A percentile compares a stretch with the other conserved stretches of the same genome.
Evolutionary conservation across 2,329 filamentous ascomycete species (phyloP).

Genomic region (Aureobasidium sp.): DNA sequence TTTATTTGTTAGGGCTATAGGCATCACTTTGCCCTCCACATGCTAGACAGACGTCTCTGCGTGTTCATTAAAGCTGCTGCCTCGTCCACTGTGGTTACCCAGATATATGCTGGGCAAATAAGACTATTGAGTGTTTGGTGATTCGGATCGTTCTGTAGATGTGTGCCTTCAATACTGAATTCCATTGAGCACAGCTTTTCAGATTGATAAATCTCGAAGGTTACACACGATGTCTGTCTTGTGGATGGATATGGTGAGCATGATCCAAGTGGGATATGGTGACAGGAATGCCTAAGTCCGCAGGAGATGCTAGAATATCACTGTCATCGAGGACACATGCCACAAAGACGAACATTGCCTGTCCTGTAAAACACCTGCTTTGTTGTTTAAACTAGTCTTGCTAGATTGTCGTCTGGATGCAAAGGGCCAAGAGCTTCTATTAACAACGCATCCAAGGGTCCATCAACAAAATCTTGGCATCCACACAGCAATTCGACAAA

Average conservation of each 20-base stretch:
- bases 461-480: neutral
- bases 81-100: neutral
- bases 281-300: no score
- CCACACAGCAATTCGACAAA: neutral
- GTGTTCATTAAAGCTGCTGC: neutral
- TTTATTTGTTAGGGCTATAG: neutral
- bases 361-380: neutral
- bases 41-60: no score
- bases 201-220: neutral
- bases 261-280: no score
- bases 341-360: neutral
- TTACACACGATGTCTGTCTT: neutral
- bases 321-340: no score
- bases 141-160: neutral
- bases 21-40: neutral
- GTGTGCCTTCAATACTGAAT: neutral
- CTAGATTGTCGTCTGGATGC: neutral
- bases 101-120: neutral
- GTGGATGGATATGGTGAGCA: neutral
- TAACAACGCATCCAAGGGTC: neutral
- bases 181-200: neutral
- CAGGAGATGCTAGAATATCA: neutral
- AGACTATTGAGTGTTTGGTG: no score
- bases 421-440: neutral
- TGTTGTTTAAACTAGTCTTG: no score